Conservation (phyloP, 2,329 filamentous ascomycete species). For the Colletotrichum tofieldiae region DNA sequence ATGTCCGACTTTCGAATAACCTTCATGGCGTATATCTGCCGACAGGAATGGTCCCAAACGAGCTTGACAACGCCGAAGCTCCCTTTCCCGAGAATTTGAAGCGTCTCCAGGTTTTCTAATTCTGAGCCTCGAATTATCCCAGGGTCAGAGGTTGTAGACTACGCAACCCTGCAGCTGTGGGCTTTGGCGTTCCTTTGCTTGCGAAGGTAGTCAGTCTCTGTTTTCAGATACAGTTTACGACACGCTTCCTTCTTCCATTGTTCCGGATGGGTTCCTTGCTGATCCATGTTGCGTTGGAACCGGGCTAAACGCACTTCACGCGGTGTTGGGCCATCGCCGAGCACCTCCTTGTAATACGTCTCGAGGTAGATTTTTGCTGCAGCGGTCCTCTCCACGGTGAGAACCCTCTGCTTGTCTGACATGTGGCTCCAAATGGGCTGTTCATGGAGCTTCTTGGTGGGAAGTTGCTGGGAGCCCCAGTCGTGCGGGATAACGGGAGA, state of each 20-base stretch:
- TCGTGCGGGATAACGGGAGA: neutral
- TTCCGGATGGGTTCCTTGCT: slow-evolving; percentile 53
- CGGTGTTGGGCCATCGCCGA: slow-evolving; percentile 63
- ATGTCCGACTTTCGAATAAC: slow-evolving; percentile 95
- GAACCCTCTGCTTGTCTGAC: slow-evolving; percentile 44
- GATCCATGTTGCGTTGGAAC: slow-evolving; percentile 76
- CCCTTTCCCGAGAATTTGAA: slow-evolving; percentile 90
- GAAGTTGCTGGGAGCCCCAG: neutral
- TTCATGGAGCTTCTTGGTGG: neutral
- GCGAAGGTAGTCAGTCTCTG: slow-evolving; percentile 69
- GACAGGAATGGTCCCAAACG: slow-evolving; percentile 72
- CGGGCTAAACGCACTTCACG: slow-evolving; percentile 74
- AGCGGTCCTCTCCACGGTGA: slow-evolving; percentile 83
- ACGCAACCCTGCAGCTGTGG: slow-evolving; percentile 24
- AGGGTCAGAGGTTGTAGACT: slow-evolving; percentile 7
- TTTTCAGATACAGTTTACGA: slow-evolving; percentile 63
- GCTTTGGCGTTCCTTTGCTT: slow-evolving; percentile 29
- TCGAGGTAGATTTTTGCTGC: slow-evolving; percentile 91
- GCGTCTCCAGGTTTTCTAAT: slow-evolving; percentile 78
- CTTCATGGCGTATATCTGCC: slow-evolving; percentile 92
- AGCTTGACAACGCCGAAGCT: slow-evolving; percentile 95
- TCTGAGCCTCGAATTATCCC: slow-evolving; percentile 18
- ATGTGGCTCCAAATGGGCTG: neutral
- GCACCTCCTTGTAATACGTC: slow-evolving; percentile 83
- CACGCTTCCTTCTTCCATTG: slow-evolving; percentile 69